Percentiles rank a stretch among this genome's conserved stretches.
These are phyloP conservation scores for Fusarium piperis DNA, from an alignment of 2,329 filamentous ascomycete genomes.

Conservation along the genomic window DNA sequence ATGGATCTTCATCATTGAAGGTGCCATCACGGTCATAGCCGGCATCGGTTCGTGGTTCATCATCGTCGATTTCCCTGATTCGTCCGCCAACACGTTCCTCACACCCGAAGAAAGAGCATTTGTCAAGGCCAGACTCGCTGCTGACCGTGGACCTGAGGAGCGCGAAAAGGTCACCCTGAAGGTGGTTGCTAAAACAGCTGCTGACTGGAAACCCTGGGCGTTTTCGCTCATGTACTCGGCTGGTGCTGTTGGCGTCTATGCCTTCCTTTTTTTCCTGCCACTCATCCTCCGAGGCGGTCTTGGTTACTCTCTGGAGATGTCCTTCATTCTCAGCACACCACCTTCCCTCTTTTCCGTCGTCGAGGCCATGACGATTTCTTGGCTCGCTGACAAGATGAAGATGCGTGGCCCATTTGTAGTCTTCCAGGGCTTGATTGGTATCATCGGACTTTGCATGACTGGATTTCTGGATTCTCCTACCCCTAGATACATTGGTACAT, in stretches of 20 bases:
- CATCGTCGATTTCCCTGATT: conserved; percentile 32
- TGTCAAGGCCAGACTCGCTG: conserved; percentile 11
- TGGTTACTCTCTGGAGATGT: conserved; percentile 21
- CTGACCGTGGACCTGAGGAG: conserved; percentile 17
- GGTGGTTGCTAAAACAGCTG: neutral
- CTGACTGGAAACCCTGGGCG: conserved; percentile 30
- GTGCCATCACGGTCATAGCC: conserved; percentile 18
- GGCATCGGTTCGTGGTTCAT: conserved; percentile 30
- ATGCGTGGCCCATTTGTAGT: conserved; percentile 22
- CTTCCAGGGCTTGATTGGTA: conserved; percentile 25
- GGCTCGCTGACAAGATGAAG: conserved; percentile 18
- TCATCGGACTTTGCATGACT: conserved; percentile 26
- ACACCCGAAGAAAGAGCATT: conserved; percentile 14
- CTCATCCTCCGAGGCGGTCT: conserved; percentile 18
- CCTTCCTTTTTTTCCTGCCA: conserved; percentile 15
- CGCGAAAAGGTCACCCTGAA: conserved; percentile 12
- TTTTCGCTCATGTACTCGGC: conserved; percentile 29
- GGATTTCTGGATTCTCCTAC: conserved; percentile 7
- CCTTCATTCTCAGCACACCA: conserved; percentile 11
- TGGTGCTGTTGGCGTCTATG: conserved; percentile 25
- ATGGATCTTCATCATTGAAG: conserved; percentile 33
- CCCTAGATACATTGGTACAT: conserved; percentile 21
- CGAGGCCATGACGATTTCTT: conserved; percentile 22
- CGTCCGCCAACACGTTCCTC: conserved; percentile 19
- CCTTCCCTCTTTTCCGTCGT: conserved; percentile 14